Base-by-base conservation (phyloP, 768 basidiomycete species). In the Tylopilus balloui region DNA sequence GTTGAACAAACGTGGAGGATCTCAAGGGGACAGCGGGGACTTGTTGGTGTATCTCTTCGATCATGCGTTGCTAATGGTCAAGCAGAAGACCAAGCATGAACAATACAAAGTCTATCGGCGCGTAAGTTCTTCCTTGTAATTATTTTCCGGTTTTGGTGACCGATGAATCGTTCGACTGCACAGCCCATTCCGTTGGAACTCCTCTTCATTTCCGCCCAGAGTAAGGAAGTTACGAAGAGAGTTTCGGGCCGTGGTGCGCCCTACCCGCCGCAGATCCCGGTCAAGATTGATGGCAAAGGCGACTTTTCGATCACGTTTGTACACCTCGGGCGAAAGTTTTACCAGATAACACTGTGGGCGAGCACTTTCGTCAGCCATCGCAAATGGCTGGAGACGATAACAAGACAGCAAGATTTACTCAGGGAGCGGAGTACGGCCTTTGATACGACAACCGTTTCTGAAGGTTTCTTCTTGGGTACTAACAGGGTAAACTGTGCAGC, bases 151-250 rank as follows among this genome's bases (percentile, higher is more conserved):
- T 41, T 36, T 36, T 51, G 48, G 44, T 56, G 47, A 50, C 54
- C 15, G 8, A 35, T 28, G 20, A 29, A 42, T 42, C 15, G 21
- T 41, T 34, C 34, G 39, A 35, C 34, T 44, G 20, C 15, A 42
- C 54, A 96, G 94, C 95, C 96, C 1, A 96, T 98, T 60, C 96
- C 96, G 0, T 79, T 98, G 39, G 96, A 98, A 58, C 79, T 99
- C 2, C 80, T 99, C 20, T 75, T 87, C 42, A 80, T 97, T 54
- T 80, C 86, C 4, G 82, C 88, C 3, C 79, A 80, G 62, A 69
- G 68, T 20, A 69, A 73, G 44, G 57, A 70, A 0, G 68, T 84
- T 4, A 66, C 74, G 12, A 77, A 75, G 55, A 69, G 69, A 50
- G 66, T 65, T 12, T 77, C 76, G 51, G 68, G 58, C 44, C 60